These are phyloP conservation scores for Ceratocystis huliohia DNA, from an alignment of 2,329 filamentous ascomycete species.

Conservation along the genomic window DNA sequence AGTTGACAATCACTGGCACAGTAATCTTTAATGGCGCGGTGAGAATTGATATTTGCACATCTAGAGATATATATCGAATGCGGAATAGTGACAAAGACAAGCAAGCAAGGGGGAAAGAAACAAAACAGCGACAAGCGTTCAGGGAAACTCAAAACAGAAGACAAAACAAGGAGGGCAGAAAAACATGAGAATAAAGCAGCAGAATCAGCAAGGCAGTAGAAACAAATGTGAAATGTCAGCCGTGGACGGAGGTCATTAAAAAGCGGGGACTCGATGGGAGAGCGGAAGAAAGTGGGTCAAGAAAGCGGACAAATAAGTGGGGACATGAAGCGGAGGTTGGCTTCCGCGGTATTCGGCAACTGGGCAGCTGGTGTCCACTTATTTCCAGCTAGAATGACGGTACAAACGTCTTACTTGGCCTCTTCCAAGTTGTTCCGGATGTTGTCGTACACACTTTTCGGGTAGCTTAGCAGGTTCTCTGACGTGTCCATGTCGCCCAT, in stretches of 20 bases:
- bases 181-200: not conserved
- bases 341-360: too few species aligned
- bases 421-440: constrained; percentile 32
- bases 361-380: too few species aligned
- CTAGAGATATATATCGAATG: constrained; percentile 7
- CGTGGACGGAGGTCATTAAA: not conserved
- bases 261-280: too few species aligned
- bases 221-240: not conserved
- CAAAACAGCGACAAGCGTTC: not conserved
- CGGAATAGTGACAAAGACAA: not conserved
- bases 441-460: constrained; percentile 46
- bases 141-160: not conserved
- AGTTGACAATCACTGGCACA: not conserved
- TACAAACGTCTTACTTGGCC: constrained; percentile 9
- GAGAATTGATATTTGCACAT: constrained; percentile 3
- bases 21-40: not conserved
- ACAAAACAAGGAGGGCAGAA: not conserved
- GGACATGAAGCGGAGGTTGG: too few species aligned
- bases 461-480: constrained; percentile 43
- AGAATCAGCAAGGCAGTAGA: not conserved
- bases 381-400: not conserved
- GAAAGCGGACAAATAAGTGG: too few species aligned
- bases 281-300: too few species aligned
- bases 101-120: not conserved
- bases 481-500: constrained; percentile 38